These are phyloP conservation scores for Linum lewisii DNA, from an alignment of 345 rosid species.

Conservation along the genomic window DNA sequence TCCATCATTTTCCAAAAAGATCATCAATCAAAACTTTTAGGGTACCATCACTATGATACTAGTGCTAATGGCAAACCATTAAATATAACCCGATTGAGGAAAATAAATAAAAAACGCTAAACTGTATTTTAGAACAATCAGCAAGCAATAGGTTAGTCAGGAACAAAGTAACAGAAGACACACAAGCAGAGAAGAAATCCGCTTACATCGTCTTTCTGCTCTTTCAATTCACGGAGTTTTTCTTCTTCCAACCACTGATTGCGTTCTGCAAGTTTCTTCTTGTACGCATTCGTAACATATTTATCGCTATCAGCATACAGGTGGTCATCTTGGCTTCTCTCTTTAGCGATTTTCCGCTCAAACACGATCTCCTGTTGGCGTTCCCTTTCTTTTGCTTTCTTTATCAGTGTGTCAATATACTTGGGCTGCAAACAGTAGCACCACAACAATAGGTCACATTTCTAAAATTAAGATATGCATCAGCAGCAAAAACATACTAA, in stretches of 20 bases:
- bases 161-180: too few species aligned
- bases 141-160: neutral
- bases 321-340: constrained; percentile 78
- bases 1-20: neutral
- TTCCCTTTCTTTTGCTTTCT: constrained; percentile 60
- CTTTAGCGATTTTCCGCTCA: constrained; percentile 77
- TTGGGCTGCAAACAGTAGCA: constrained; percentile 43
- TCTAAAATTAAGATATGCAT: too few species aligned
- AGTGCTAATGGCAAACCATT: too few species aligned
- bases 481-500: neutral
- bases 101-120: too few species aligned
- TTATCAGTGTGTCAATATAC: constrained; percentile 52
- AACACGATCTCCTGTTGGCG: constrained; percentile 68
- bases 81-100: too few species aligned
- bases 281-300: constrained; percentile 67
- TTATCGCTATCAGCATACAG: constrained; percentile 78
- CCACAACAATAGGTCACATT: neutral
- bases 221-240: constrained; percentile 53
- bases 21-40: too few species aligned
- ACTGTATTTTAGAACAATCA: neutral
- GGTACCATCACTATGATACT: too few species aligned
- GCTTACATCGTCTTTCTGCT: constrained; percentile 90
- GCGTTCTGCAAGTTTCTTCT: constrained; percentile 80
- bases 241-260: constrained; percentile 71
- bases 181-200: neutral